Evolutionary conservation across 2,329 filamentous ascomycete genomes (phyloP).

Genomic region (Tolypocladium sp.): DNA sequence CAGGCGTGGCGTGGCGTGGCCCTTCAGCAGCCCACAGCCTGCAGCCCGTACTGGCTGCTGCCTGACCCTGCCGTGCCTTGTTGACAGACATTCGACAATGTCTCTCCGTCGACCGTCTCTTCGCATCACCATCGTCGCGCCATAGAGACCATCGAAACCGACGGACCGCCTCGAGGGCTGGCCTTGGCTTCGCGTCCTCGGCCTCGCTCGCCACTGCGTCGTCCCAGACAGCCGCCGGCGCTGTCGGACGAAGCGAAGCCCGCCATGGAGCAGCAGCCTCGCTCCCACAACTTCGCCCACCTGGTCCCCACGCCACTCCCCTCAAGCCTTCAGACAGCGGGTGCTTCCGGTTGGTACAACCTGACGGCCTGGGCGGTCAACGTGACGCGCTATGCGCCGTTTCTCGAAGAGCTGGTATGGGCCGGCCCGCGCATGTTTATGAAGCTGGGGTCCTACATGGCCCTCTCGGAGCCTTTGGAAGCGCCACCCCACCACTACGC

Average conservation of each 20-base stretch:
- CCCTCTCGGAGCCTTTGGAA: constrained; percentile 51
- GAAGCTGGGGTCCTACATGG: constrained; percentile 56
- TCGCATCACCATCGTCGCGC: neutral
- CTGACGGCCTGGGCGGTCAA: constrained; percentile 49
- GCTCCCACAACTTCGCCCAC: neutral
- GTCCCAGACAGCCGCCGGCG: neutral
- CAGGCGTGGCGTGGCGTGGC: neutral
- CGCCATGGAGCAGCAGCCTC: constrained; percentile 2
- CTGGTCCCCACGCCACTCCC: constrained; percentile 6
- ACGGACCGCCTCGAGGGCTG: neutral
- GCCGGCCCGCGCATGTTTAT: constrained; percentile 62
- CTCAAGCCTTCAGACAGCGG: constrained; percentile 9
- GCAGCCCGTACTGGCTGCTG: neutral
- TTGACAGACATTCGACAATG: neutral
- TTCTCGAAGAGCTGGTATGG: constrained; percentile 58
- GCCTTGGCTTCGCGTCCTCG: neutral
- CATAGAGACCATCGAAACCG: neutral
- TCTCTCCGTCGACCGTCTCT: neutral
- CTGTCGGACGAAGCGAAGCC: neutral
- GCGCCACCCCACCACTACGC: constrained; percentile 20
- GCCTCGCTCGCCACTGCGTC: neutral
- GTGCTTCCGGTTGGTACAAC: constrained; percentile 35
- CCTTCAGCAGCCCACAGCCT: neutral
- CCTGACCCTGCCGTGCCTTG: neutral
- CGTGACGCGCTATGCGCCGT: constrained; percentile 51